phyloP scores from a whole-genome alignment of 1,284 basidiomycete genomes.

The Pterulicium gracile region DNA sequence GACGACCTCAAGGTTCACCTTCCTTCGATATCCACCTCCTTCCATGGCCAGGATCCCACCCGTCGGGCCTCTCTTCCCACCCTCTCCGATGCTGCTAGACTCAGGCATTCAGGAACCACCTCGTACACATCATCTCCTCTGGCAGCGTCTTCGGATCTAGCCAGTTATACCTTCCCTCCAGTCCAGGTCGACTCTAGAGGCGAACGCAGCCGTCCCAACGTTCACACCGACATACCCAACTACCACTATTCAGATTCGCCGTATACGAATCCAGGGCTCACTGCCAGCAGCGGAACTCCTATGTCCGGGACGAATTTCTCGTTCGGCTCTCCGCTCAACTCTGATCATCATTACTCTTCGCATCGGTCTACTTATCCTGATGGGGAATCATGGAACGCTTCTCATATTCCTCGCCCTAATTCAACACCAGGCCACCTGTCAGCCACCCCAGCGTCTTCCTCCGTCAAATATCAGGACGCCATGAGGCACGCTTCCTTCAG shows the following conservation, averaged over 20 bases:
- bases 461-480: background rate
- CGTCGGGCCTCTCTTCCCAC: slow-evolving; percentile 57
- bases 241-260: slow-evolving; percentile 17
- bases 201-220: slow-evolving; percentile 30
- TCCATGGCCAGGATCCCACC: slow-evolving; percentile 47
- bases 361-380: slow-evolving; percentile 17
- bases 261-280: slow-evolving; percentile 8
- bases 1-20: slow-evolving; percentile 50
- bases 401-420: slow-evolving; percentile 16
- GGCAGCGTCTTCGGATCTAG: slow-evolving; percentile 32
- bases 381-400: slow-evolving; percentile 17
- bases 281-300: slow-evolving; percentile 33
- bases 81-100: slow-evolving; percentile 38
- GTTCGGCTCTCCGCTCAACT: slow-evolving; percentile 33
- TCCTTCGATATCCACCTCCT: slow-evolving; percentile 59
- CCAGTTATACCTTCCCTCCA: slow-evolving; percentile 53
- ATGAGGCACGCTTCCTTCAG: slow-evolving; percentile 16
- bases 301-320: slow-evolving; percentile 36
- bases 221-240: slow-evolving; percentile 41
- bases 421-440: slow-evolving; percentile 5
- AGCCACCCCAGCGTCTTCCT: background rate
- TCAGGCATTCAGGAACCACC: slow-evolving; percentile 40
- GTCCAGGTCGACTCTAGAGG: slow-evolving; percentile 25
- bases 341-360: slow-evolving; percentile 22
- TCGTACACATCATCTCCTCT: slow-evolving; percentile 33